Base-by-base conservation (phyloP, 2,329 filamentous ascomycete genomes). In the Alternaria triticimaculans region DNA sequence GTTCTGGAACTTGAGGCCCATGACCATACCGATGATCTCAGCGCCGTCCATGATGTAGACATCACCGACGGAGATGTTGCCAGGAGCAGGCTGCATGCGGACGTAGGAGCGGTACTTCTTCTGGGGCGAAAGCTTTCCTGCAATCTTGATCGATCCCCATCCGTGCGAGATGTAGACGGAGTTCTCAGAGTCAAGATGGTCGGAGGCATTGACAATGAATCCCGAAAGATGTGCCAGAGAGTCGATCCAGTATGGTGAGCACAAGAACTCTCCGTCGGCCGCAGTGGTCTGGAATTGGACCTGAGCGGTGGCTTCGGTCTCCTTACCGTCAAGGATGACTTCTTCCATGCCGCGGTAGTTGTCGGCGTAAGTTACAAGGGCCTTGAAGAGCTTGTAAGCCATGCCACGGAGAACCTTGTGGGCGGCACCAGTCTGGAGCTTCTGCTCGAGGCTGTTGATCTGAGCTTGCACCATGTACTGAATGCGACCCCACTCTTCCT, bases 321-420 rank as follows among this genome's bases (percentile, higher is more conserved):
- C 79, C 60, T 84, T 83, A 62, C 85, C 84, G 72, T 88, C 85
- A 11, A 88, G 80, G 54, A 88, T 86, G 51, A 88, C 86, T 70
- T 88, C 86, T 49, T 86, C 82, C 80, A 88, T 88, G 54, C 85
- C 86, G 58, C 85, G 83, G 77, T 86, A 88, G 71, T 84, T 86
- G 61, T 84, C 81, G 61, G 85, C 83, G 69, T 88, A 88, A 54
- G 84, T 84, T 41, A 88, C 87, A 30, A 88, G 80, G 57, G 85
- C 83, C 72, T 85, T 85, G 81, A 88, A 88, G 55, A 90, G 85
- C 81, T 94, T 94, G 85, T 96, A 96, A 14, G 90, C 90, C 82
- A 94, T 87, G 33, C 90, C 90, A 25, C 90, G 88, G 54, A 90
- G 87, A 65, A 94, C 87, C 80, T 92, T 91, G 76, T 91, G 90